Evolutionary conservation across 2,329 filamentous ascomycete genomes (phyloP), one percentile per base, ranked within the genome.

Genomic region (Macrophomina tecta): DNA sequence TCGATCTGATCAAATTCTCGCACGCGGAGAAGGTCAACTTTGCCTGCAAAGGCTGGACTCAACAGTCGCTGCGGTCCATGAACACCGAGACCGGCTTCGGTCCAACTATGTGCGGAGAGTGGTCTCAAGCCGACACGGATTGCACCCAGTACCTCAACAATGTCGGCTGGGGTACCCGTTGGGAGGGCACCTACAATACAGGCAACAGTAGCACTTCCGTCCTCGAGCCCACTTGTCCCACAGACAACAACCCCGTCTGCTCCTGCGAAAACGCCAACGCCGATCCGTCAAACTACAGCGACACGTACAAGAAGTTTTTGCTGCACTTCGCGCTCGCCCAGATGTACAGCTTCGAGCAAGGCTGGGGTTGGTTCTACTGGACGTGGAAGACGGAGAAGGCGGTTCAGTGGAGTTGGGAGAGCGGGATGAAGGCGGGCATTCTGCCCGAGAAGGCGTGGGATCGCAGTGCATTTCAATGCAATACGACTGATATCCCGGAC

Each of bases 291-390:
- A 75, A 80, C 4, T 98, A 94, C 82, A 88, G 86, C 45, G 82
- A 83, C 67, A 81, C 82, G 4, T 99, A 99, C 81, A 97, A 95
- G 81, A 82, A 89, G 71, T 98, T 94, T 80, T 83, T 99, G 69
- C 86, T 87, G 70, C 92, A 91, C 80, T 98, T 98, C 80, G 95
- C 95, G 5, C 90, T 97, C 80, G 95, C 94, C 64, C 95, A 99
- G 82, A 99, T 99, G 92, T 85, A 90, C 72, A 92, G 90, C 68
- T 99, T 98, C 75, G 94, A 98, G 79, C 89, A 90, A 69, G 93
- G 92, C 5, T 95, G 91, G 90, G 95, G 95, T 58, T 99, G 95
- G 95, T 97, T 97, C 82, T 99, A 99, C 81, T 99, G 95, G 95
- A 98, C 94, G 40, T 97, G 95, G 94, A 88, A 93, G 80, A 97